Conservation (phyloP, 179 eudicot genomes). For the Camellia oleifera region DNA sequence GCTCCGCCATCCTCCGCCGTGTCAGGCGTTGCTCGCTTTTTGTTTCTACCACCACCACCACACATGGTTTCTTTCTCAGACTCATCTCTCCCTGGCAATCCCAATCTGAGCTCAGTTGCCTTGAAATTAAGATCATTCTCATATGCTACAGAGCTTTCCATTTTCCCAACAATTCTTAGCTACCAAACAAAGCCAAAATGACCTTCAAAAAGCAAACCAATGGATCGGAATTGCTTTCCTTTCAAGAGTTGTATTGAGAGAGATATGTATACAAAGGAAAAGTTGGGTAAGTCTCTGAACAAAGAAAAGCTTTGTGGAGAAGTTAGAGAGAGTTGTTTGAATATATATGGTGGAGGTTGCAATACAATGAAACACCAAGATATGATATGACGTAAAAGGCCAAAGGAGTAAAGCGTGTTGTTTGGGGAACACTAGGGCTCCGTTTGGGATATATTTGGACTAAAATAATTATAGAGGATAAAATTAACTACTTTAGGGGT, state of each 20-base stretch:
- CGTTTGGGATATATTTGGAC: no score
- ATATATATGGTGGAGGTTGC: conserved; percentile 8
- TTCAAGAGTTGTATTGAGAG: neutral
- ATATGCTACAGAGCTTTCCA: conserved; percentile 15
- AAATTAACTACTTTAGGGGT: no score
- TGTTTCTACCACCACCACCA: conserved; percentile 22
- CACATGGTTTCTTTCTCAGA: conserved; percentile 18
- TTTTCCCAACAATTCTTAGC: neutral
- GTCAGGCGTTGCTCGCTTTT: conserved; percentile 44
- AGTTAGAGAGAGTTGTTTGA: neutral
- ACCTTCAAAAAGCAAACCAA: neutral
- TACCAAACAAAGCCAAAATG: neutral
- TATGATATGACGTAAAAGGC: conserved; percentile 4
- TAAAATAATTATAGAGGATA: no score
- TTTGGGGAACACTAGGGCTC: no score
- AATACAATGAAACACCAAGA: conserved; percentile 5
- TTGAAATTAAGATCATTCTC: conserved; percentile 42
- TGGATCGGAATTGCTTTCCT: neutral
- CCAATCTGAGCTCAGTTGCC: conserved; percentile 60
- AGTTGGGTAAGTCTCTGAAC: neutral
- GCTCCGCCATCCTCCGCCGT: conserved; percentile 18
- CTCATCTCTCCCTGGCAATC: conserved; percentile 46
- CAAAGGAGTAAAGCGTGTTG: no score
- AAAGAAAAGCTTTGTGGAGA: neutral
- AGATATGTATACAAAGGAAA: neutral